Percentiles rank a stretch among this genome's conserved stretches.
These are phyloP conservation scores for Dimocarpus longan DNA, from an alignment of 345 rosid species.

Conservation along the genomic window DNA sequence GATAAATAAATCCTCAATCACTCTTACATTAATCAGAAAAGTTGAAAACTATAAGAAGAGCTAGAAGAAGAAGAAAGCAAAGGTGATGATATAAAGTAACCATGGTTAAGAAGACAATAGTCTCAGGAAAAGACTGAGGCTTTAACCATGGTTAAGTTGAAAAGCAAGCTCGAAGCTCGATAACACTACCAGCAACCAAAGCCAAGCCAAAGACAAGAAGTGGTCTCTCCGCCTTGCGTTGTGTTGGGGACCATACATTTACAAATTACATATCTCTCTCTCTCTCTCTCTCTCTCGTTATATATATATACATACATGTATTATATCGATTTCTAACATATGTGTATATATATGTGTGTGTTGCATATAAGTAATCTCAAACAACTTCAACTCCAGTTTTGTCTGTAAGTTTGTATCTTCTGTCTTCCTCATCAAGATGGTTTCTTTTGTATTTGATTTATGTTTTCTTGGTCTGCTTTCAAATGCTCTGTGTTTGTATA, in stretches of 20 bases:
- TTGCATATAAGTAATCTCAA: too few species aligned
- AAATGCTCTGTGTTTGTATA: constrained; percentile 3
- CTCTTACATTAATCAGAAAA: too few species aligned
- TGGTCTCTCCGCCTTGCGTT: not conserved
- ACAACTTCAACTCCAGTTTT: not conserved
- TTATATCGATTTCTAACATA: too few species aligned
- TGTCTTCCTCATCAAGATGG: not conserved
- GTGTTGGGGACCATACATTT: not conserved
- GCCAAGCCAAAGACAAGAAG: not conserved
- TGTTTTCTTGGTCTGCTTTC: constrained; percentile 15
- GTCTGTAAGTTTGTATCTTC: constrained; percentile 31
- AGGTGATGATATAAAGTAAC: constrained; percentile 69
- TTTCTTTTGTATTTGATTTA: not conserved
- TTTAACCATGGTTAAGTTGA: constrained; percentile 54
- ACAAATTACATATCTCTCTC: not conserved
- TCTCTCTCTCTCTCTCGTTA: not conserved
- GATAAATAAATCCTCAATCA: too few species aligned
- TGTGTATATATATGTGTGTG: too few species aligned
- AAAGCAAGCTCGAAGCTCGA: constrained; percentile 4
- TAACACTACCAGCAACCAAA: not conserved
- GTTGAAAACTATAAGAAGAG: too few species aligned
- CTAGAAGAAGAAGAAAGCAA: not conserved
- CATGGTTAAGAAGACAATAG: constrained; percentile 35
- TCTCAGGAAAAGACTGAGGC: constrained; percentile 36
- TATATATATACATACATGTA: not conserved